A percentile compares a stretch with the other conserved stretches of the same genome.
Conservation (phyloP, 2,329 filamentous ascomycete species). For the Dothiorella sarmentorum region DNA sequence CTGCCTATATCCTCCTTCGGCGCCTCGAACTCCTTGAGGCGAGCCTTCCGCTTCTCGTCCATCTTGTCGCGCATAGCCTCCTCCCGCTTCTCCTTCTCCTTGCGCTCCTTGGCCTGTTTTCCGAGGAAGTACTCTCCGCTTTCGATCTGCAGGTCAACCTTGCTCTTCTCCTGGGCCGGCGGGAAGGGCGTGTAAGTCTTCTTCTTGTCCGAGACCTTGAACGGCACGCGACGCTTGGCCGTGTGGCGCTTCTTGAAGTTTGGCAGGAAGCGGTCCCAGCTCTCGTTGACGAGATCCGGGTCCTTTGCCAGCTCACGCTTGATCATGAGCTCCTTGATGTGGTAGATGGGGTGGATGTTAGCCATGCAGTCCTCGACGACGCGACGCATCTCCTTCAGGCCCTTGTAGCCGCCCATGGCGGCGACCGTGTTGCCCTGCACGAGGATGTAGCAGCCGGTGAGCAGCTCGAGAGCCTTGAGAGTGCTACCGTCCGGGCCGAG, state of each 20-base stretch:
- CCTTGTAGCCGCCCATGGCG: constrained; percentile 88
- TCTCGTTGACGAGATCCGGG: constrained; percentile 79
- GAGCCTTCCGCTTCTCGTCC: constrained; percentile 80
- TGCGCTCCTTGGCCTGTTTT: constrained; percentile 87
- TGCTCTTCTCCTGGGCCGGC: constrained; percentile 95
- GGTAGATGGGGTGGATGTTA: constrained; percentile 86
- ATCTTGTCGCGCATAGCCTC: constrained; percentile 85
- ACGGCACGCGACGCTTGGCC: constrained; percentile 75
- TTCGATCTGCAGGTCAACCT: constrained; percentile 97
- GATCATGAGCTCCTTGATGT: constrained; percentile 95
- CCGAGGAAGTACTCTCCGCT: constrained; percentile 94
- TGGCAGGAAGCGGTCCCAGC: constrained; percentile 92
- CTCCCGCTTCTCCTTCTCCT: constrained; percentile 71
- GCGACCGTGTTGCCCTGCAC: constrained; percentile 96
- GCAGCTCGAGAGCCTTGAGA: constrained; percentile 86
- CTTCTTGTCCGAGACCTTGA: constrained; percentile 88
- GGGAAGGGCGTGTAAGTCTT: constrained; percentile 97
- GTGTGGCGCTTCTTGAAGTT: constrained; percentile 95
- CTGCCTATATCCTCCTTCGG: constrained; percentile 68
- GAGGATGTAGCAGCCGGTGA: constrained; percentile 88
- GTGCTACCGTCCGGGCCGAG: constrained; percentile 89
- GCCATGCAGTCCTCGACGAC: constrained; percentile 95
- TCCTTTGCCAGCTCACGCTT: constrained; percentile 89
- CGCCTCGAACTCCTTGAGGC: constrained; percentile 80
- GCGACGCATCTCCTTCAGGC: constrained; percentile 84